Conservation (phyloP, 495 filamentous ascomycete genomes). For the Penicillium atrosanguineum region DNA sequence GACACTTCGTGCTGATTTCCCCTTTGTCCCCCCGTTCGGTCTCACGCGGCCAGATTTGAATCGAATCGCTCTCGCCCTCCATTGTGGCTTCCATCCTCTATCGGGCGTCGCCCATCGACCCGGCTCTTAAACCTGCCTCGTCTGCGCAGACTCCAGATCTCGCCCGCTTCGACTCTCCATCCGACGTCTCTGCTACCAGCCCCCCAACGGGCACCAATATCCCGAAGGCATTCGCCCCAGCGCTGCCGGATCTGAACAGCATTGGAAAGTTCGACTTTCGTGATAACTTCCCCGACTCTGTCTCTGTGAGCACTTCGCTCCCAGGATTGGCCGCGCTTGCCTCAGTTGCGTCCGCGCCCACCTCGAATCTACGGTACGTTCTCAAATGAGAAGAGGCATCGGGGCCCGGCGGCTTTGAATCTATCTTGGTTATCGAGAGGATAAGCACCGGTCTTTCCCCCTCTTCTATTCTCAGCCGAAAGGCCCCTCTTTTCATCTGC, state of each 20-base stretch:
- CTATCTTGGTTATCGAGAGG: background rate
- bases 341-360: conserved; percentile 57
- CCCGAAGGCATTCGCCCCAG: conserved; percentile 17
- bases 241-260: conserved; percentile 20
- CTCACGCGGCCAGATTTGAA: conserved; percentile 37
- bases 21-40: conserved; percentile 30
- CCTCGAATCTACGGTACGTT: conserved; percentile 67
- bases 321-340: conserved; percentile 56
- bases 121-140: conserved; percentile 46
- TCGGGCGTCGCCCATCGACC: conserved; percentile 58
- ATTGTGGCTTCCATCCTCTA: conserved; percentile 52
- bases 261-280: conserved; percentile 23
- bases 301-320: conserved; percentile 27
- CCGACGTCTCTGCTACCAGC: conserved; percentile 15
- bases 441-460: background rate
- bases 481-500: conserved; percentile 9
- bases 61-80: conserved; percentile 35
- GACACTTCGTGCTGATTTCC: background rate
- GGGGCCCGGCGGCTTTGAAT: background rate
- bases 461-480: background rate
- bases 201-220: conserved; percentile 20
- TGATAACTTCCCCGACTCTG: conserved; percentile 18
- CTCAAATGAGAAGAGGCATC: background rate
- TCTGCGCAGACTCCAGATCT: conserved; percentile 40
- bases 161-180: conserved; percentile 28